phyloP scores from a whole-genome alignment of 306 rosid genomes.

The Cucurbita moschata region DNA sequence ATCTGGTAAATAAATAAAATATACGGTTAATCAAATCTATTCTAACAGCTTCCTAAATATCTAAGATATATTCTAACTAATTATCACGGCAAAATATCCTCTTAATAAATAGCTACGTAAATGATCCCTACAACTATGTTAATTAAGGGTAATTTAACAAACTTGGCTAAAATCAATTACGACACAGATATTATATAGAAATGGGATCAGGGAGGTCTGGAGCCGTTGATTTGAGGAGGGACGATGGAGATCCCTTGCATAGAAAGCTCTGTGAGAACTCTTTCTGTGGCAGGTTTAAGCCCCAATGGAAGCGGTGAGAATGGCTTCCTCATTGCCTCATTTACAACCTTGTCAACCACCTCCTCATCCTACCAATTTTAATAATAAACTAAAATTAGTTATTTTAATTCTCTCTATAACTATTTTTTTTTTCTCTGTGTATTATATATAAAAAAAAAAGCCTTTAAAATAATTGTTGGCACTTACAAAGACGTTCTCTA shows the following conservation, averaged over 20 bases:
- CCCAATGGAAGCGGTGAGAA: constrained; percentile 89
- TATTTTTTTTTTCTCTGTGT: too few species aligned
- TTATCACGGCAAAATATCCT: too few species aligned
- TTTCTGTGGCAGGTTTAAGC: constrained; percentile 69
- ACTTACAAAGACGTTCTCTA: too few species aligned
- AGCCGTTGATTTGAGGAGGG: constrained; percentile 33
- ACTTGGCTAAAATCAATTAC: not conserved
- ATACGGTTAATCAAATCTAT: too few species aligned
- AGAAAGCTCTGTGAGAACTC: constrained; percentile 63
- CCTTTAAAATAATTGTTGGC: too few species aligned
- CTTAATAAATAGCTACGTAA: too few species aligned
- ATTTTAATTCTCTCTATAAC: not conserved
- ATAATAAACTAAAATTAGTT: not conserved
- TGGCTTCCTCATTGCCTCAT: constrained; percentile 81
- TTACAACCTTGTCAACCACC: constrained; percentile 60
- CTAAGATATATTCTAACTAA: too few species aligned
- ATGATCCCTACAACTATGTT: too few species aligned
- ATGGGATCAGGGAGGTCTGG: constrained; percentile 11
- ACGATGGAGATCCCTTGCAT: constrained; percentile 61
- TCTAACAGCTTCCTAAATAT: too few species aligned
- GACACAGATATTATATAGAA: too few species aligned
- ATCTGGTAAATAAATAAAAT: too few species aligned
- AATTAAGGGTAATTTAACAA: not conserved
- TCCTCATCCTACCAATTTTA: constrained; percentile 60
- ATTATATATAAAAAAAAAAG: too few species aligned